Conservation (phyloP, 2,329 filamentous ascomycete genomes). For the Fonsecaea multimorphosa region DNA sequence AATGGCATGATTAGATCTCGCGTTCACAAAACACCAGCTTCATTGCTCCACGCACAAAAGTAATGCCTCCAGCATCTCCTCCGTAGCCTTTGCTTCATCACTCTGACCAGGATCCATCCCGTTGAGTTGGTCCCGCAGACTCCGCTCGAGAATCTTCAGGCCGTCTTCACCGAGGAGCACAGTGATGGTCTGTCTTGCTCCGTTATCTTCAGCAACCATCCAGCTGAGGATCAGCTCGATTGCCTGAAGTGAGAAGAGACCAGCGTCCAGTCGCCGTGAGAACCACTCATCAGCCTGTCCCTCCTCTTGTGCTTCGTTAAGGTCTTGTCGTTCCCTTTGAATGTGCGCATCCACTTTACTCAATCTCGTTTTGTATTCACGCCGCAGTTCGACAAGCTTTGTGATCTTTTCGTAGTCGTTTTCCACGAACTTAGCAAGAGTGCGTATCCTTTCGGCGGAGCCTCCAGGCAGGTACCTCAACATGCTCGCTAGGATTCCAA, state of each 20-base stretch:
- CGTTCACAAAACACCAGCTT: conserved; percentile 22
- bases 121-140: conserved; percentile 71
- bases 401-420: conserved; percentile 86
- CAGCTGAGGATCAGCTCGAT: conserved; percentile 87
- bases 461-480: conserved; percentile 79
- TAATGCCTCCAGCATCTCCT: conserved; percentile 71
- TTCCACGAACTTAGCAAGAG: conserved; percentile 93
- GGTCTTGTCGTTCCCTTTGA: conserved; percentile 63
- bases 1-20: conserved; percentile 20
- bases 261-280: conserved; percentile 77
- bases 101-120: conserved; percentile 61
- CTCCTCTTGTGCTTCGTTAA: conserved; percentile 65
- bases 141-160: conserved; percentile 67
- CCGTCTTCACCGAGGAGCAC: conserved; percentile 68
- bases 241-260: conserved; percentile 80
- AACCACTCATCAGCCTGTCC: conserved; percentile 74
- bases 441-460: conserved; percentile 77
- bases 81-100: conserved; percentile 60
- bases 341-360: conserved; percentile 68
- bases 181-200: conserved; percentile 70
- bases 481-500: conserved; percentile 83
- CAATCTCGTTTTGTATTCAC: conserved; percentile 71
- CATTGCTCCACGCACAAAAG: conserved; percentile 51
- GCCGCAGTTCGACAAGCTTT: conserved; percentile 73
- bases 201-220: conserved; percentile 86